A percentile compares a stretch with the other conserved stretches of the same genome.
Evolutionary conservation across 331 rosid species (phyloP).

Genomic region (Malus hybrid): DNA sequence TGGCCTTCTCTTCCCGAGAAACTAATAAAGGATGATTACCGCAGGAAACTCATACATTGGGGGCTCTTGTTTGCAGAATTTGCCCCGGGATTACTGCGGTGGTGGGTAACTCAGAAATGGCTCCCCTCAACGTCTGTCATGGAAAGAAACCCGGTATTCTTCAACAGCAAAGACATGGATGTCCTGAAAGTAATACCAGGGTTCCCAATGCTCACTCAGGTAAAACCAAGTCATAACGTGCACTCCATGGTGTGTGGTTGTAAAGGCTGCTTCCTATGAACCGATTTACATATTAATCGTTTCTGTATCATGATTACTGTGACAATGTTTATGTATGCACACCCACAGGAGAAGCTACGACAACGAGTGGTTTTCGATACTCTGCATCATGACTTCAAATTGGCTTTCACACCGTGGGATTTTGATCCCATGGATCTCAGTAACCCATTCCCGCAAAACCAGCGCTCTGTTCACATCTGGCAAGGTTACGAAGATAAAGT

Average conservation of each 20-base stretch:
- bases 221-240: conserved; percentile 7
- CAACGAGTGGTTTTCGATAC: conserved; percentile 57
- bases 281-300: not conserved
- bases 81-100: conserved; percentile 53
- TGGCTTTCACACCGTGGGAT: conserved; percentile 72
- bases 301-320: not conserved
- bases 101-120: conserved; percentile 87
- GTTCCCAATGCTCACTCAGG: conserved; percentile 80
- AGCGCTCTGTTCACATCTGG: conserved; percentile 27
- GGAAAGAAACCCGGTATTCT: conserved; percentile 58
- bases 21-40: conserved; percentile 55
- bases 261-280: not conserved
- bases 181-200: conserved; percentile 57
- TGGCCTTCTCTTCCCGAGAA: conserved; percentile 73
- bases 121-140: conserved; percentile 73
- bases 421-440: conserved; percentile 60
- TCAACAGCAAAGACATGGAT: conserved; percentile 65
- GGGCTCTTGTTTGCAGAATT: conserved; percentile 52
- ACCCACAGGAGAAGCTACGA: conserved; percentile 45
- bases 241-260: not conserved
- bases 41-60: conserved; percentile 45
- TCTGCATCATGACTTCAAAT: conserved; percentile 56
- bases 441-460: conserved; percentile 51
- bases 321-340: conserved; percentile 11
- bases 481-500: conserved; percentile 87